Conservation (phyloP, 495 filamentous ascomycete species). For the Neurospora tetrasperma region DNA sequence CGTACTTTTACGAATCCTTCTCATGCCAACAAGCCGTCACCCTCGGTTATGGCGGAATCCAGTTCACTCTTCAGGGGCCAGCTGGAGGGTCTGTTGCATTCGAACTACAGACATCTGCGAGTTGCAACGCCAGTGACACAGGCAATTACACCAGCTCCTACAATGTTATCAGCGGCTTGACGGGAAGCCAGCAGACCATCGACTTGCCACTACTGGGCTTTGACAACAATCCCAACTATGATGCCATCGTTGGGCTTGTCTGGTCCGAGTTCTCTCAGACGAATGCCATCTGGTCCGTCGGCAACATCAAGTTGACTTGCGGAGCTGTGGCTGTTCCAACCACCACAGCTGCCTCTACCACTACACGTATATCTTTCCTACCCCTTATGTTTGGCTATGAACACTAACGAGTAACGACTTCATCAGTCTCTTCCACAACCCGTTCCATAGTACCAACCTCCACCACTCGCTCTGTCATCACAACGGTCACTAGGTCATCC, state of each 20-base stretch:
- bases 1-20: slow-evolving; percentile 52
- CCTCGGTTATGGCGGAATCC: slow-evolving; percentile 40
- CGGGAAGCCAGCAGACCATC: slow-evolving; percentile 41
- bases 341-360: slow-evolving; percentile 6
- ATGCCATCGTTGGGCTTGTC: slow-evolving; percentile 41
- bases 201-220: slow-evolving; percentile 44
- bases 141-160: slow-evolving; percentile 38
- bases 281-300: slow-evolving; percentile 38
- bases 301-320: slow-evolving; percentile 43
- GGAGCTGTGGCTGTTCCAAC: slow-evolving; percentile 11
- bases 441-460: slow-evolving; percentile 5
- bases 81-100: slow-evolving; percentile 37
- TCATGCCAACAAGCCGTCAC: slow-evolving; percentile 36
- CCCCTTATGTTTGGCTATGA: not conserved
- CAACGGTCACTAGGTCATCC: slow-evolving; percentile 6
- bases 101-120: slow-evolving; percentile 43
- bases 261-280: slow-evolving; percentile 41
- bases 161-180: slow-evolving; percentile 37
- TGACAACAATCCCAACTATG: slow-evolving; percentile 36
- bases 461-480: slow-evolving; percentile 8
- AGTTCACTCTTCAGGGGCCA: slow-evolving; percentile 46
- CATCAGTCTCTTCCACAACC: slow-evolving; percentile 5
- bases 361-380: slow-evolving; percentile 9
- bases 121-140: slow-evolving; percentile 24
- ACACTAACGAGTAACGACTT: not conserved